Percentiles rank a stretch among this genome's conserved stretches.
phyloP scores from a whole-genome alignment of 768 basidiomycete species.

The Boletus rubropictus region DNA sequence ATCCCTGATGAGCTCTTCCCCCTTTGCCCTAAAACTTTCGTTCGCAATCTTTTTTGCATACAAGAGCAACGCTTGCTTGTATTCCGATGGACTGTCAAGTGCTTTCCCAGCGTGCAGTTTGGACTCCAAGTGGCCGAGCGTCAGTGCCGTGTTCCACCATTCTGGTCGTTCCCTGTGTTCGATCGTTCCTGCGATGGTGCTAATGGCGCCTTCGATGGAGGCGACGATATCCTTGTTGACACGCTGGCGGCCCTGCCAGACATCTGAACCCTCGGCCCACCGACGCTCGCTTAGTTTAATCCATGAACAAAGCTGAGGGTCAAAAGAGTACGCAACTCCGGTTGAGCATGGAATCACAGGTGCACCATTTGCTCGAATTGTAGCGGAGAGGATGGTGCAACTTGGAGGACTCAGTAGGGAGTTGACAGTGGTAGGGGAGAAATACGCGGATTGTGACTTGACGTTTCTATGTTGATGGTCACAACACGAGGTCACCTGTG shows the following conservation, averaged over 20 bases:
- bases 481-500: not conserved
- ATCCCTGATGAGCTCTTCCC: conserved; percentile 87
- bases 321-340: conserved; percentile 81
- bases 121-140: conserved; percentile 85
- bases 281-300: conserved; percentile 72
- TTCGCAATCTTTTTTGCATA: conserved; percentile 87
- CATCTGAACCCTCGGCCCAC: conserved; percentile 81
- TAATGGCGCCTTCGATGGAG: conserved; percentile 48
- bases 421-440: conserved; percentile 58
- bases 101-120: conserved; percentile 65
- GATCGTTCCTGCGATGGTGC: conserved; percentile 33
- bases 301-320: conserved; percentile 61
- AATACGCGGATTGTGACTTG: conserved; percentile 57
- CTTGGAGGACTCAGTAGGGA: conserved; percentile 56
- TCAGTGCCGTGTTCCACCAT: conserved; percentile 82
- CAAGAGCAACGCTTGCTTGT: conserved; percentile 63
- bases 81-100: conserved; percentile 82
- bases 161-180: conserved; percentile 49
- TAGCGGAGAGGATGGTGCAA: conserved; percentile 54
- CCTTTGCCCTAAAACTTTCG: conserved; percentile 82
- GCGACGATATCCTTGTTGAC: conserved; percentile 51
- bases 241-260: conserved; percentile 72
- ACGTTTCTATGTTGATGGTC: conserved; percentile 57
- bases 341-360: conserved; percentile 74
- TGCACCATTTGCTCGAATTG: conserved; percentile 72